A percentile compares a stretch with the other conserved stretches of the same genome.
These are phyloP conservation scores for Starmerella cellae DNA, from an alignment of 805 yeast species.

Conservation along the genomic window DNA sequence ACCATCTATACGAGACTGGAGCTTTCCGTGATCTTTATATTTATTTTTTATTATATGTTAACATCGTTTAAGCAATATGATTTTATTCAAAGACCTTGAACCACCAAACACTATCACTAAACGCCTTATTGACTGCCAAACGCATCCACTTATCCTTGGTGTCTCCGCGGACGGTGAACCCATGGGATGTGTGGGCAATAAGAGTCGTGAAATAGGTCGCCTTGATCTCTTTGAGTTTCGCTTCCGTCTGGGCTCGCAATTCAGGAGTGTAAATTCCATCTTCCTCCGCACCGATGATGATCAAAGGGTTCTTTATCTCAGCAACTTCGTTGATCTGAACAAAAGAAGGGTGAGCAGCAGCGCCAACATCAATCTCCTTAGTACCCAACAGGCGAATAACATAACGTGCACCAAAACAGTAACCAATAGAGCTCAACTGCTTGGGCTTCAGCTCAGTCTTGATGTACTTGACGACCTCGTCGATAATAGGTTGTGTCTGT, in stretches of 20 bases:
- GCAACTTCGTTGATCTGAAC: constrained; percentile 52
- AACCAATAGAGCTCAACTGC: constrained; percentile 43
- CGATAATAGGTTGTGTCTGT: constrained; percentile 37
- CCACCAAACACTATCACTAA: constrained; percentile 31
- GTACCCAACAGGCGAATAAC: constrained; percentile 39
- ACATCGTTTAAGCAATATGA: too few species aligned
- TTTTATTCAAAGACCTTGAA: constrained; percentile 10
- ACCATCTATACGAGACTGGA: too few species aligned
- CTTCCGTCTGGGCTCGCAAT: constrained; percentile 49
- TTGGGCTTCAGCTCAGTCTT: constrained; percentile 35
- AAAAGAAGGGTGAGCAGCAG: constrained; percentile 75
- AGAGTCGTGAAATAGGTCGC: constrained; percentile 49
- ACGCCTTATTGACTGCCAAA: constrained; percentile 57
- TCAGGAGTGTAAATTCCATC: constrained; percentile 55
- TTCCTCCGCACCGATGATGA: constrained; percentile 61
- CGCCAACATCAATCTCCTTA: constrained; percentile 40
- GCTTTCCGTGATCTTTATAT: too few species aligned
- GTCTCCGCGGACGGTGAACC: constrained; percentile 74
- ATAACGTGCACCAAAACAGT: constrained; percentile 76
- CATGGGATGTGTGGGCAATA: constrained; percentile 56
- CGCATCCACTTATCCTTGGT: constrained; percentile 35
- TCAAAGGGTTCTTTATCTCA: constrained; percentile 46
- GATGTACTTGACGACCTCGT: constrained; percentile 35
- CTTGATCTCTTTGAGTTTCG: constrained; percentile 39
- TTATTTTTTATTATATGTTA: too few species aligned